Evolutionary conservation across 179 eudicot genomes (phyloP).

Genomic region (Pouteria campechiana): DNA sequence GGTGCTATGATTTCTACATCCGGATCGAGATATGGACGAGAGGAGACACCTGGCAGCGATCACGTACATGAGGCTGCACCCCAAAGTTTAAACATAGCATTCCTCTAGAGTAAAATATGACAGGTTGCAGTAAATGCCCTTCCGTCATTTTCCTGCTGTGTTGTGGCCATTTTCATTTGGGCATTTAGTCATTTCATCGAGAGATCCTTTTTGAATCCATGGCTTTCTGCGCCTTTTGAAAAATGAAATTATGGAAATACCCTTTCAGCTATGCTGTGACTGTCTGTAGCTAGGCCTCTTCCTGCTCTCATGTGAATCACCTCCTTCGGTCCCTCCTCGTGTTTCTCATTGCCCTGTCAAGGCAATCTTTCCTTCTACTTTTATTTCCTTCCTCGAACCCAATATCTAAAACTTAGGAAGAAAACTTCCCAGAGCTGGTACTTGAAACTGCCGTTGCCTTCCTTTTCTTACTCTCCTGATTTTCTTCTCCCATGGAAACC

Average conservation of each 20-base stretch:
- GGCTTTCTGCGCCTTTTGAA: too few species aligned
- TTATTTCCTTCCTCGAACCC: slow-evolving; percentile 30
- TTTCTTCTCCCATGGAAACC: slow-evolving; percentile 4
- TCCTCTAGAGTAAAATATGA: neutral
- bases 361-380: slow-evolving; percentile 41
- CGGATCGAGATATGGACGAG: too few species aligned
- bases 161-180: too few species aligned
- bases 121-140: too few species aligned
- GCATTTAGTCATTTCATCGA: too few species aligned
- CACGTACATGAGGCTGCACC: too few species aligned
- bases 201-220: too few species aligned
- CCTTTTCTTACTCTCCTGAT: slow-evolving; percentile 30
- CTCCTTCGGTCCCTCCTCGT: slow-evolving; percentile 38
- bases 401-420: slow-evolving; percentile 25
- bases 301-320: slow-evolving; percentile 88
- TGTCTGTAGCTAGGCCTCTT: slow-evolving; percentile 95
- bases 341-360: slow-evolving; percentile 20
- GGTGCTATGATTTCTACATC: too few species aligned
- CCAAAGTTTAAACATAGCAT: neutral
- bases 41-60: too few species aligned
- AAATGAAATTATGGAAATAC: too few species aligned
- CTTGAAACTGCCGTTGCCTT: slow-evolving; percentile 31
- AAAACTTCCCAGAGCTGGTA: slow-evolving; percentile 31
- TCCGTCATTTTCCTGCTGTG: too few species aligned
- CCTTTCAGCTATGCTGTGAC: slow-evolving; percentile 93